These are phyloP conservation scores for Cladosporium sp. DNA, from an alignment of 2,329 filamentous ascomycete genomes.

Conservation along the genomic window DNA sequence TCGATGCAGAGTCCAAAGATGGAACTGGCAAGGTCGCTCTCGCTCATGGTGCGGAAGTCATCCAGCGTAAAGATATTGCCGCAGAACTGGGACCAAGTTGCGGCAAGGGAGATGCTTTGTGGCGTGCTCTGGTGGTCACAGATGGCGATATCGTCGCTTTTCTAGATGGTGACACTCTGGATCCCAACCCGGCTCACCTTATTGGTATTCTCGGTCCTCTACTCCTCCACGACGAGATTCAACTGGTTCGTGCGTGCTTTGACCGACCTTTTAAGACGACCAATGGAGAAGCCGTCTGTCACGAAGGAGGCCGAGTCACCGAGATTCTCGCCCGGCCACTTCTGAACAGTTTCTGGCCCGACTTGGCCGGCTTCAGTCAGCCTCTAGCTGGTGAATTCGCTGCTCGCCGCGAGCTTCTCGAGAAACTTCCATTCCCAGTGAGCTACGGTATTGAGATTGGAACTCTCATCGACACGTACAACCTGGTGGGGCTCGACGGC, in stretches of 20 bases:
- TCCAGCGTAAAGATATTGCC: conserved; percentile 6
- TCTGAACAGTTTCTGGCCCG: conserved; percentile 4
- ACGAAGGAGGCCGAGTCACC: conserved; percentile 3
- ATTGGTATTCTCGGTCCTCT: conserved; percentile 6
- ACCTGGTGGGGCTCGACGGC: background rate
- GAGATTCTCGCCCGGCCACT: conserved; percentile 1
- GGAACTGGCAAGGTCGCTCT: conserved; percentile 2
- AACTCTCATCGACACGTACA: conserved; percentile 8
- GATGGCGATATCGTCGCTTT: conserved; percentile 10
- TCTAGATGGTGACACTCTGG: conserved; percentile 5
- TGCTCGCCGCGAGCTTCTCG: conserved; percentile 4
- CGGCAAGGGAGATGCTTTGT: conserved; percentile 9
- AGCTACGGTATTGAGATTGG: conserved; percentile 10
- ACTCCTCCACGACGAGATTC: background rate
- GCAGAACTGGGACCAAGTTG: conserved; percentile 1
- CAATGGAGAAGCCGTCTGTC: background rate
- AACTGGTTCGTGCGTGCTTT: conserved; percentile 9
- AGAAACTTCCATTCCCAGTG: conserved; percentile 3
- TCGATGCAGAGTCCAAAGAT: conserved; percentile 7
- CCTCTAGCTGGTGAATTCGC: conserved; percentile 8
- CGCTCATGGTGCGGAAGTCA: background rate
- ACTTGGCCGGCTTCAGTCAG: conserved; percentile 6
- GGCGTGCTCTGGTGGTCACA: conserved; percentile 3
- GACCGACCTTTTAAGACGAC: conserved; percentile 4
- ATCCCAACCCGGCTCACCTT: background rate